phyloP scores from a whole-genome alignment of 495 filamentous ascomycete species.

The Penicillium coffeae region DNA sequence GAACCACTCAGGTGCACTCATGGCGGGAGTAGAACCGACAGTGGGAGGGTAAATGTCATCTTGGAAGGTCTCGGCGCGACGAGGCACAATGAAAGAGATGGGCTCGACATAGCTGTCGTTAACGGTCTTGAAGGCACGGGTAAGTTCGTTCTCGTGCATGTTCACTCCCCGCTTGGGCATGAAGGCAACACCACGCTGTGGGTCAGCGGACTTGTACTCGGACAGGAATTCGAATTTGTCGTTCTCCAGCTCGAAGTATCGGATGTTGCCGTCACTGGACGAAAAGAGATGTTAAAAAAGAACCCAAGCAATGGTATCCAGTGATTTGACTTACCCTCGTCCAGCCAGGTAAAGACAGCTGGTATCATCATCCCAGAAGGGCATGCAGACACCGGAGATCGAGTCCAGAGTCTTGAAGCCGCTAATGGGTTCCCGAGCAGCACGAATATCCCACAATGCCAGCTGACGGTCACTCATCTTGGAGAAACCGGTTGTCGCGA shows the following conservation, averaged over 20 bases:
- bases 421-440: conserved; percentile 73
- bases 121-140: conserved; percentile 94
- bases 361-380: conserved; percentile 97
- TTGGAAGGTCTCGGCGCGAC: conserved; percentile 94
- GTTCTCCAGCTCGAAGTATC: conserved; percentile 95
- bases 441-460: conserved; percentile 89
- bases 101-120: conserved; percentile 93
- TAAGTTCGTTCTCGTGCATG: conserved; percentile 93
- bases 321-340: conserved; percentile 72
- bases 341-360: conserved; percentile 91
- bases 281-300: conserved; percentile 9
- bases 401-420: conserved; percentile 86
- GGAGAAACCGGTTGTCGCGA: conserved; percentile 95
- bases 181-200: conserved; percentile 92
- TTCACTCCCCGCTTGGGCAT: conserved; percentile 93
- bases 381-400: conserved; percentile 97
- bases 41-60: conserved; percentile 93
- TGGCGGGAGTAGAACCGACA: conserved; percentile 69
- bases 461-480: conserved; percentile 97
- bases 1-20: conserved; percentile 80
- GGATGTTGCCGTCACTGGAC: conserved; percentile 90
- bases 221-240: conserved; percentile 96
- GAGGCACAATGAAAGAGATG: conserved; percentile 94
- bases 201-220: conserved; percentile 92
- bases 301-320: too few species aligned